Evolutionary conservation across 495 filamentous ascomycete species (phyloP).

Genomic region (Aspergillus leporis): DNA sequence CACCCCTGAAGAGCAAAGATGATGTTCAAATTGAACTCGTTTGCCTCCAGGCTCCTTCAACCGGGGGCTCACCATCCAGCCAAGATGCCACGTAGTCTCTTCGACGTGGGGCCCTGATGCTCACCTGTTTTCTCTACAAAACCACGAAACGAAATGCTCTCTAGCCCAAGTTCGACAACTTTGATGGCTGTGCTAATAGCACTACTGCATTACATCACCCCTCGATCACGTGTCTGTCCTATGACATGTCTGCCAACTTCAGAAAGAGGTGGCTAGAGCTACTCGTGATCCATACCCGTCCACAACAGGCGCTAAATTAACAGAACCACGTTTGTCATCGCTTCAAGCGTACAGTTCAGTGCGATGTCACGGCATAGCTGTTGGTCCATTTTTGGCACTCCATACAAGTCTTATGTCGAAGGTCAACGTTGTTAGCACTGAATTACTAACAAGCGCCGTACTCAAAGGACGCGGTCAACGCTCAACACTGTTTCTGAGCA

Average conservation of each 20-base stretch:
- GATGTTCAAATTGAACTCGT: slow-evolving; percentile 43
- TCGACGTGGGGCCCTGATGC: not conserved
- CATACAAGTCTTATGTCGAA: not conserved
- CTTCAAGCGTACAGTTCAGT: not conserved
- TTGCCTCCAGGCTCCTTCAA: slow-evolving; percentile 37
- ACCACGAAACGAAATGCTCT: not conserved
- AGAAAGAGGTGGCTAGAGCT: not conserved
- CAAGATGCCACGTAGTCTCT: not conserved
- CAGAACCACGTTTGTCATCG: not conserved
- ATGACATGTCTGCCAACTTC: not conserved
- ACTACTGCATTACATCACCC: not conserved
- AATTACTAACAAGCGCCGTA: too few relatives aligned
- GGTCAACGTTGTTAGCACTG: not conserved
- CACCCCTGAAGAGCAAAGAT: slow-evolving; percentile 25
- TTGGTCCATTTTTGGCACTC: not conserved
- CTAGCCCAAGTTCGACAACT: not conserved
- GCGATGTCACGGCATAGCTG: not conserved
- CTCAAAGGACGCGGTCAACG: too few relatives aligned
- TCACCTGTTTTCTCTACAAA: not conserved
- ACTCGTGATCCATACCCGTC: not conserved
- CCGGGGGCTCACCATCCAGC: slow-evolving; percentile 16
- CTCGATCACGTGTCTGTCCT: not conserved
- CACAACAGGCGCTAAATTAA: not conserved
- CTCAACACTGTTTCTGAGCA: too few relatives aligned
- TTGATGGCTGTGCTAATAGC: not conserved